phyloP scores from a whole-genome alignment of 306 rosid genomes.

The Luffa aegyptiaca region DNA sequence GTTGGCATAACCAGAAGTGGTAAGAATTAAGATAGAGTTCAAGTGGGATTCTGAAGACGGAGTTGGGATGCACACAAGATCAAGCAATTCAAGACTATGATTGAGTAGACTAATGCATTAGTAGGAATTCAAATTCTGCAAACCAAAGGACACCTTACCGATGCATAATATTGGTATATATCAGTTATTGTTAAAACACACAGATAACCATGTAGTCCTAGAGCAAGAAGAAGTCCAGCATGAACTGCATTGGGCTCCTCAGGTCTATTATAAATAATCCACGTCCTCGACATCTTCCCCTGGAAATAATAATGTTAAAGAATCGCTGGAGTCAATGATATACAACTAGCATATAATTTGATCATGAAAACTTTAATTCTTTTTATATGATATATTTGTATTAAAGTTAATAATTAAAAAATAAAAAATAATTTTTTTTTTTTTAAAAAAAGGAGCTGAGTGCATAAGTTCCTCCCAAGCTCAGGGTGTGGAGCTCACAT shows the following conservation, averaged over 20 bases:
- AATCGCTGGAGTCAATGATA: not conserved
- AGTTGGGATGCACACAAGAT: not conserved
- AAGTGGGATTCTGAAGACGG: not conserved
- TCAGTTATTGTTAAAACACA: conserved; percentile 62
- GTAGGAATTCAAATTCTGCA: conserved; percentile 7
- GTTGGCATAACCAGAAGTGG: not conserved
- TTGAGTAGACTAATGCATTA: conserved; percentile 1
- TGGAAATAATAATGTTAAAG: conserved; percentile 30
- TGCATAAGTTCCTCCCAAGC: not conserved
- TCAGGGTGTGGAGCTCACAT: not conserved
- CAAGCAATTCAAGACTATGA: conserved; percentile 1
- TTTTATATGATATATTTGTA: not conserved
- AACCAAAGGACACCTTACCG: conserved; percentile 34
- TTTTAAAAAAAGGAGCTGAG: not conserved
- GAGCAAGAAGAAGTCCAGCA: conserved; percentile 90
- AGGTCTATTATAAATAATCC: conserved; percentile 82
- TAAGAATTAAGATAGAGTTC: not conserved
- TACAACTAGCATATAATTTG: not conserved
- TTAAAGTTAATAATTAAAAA: not conserved
- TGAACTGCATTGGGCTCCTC: conserved; percentile 85
- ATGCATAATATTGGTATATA: conserved; percentile 74
- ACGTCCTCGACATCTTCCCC: conserved; percentile 97
- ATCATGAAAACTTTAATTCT: not conserved
- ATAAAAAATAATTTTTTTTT: no score
- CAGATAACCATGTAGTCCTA: conserved; percentile 88